Evolutionary conservation across 306 rosid genomes (phyloP).

Genomic region (Vicia villosa): DNA sequence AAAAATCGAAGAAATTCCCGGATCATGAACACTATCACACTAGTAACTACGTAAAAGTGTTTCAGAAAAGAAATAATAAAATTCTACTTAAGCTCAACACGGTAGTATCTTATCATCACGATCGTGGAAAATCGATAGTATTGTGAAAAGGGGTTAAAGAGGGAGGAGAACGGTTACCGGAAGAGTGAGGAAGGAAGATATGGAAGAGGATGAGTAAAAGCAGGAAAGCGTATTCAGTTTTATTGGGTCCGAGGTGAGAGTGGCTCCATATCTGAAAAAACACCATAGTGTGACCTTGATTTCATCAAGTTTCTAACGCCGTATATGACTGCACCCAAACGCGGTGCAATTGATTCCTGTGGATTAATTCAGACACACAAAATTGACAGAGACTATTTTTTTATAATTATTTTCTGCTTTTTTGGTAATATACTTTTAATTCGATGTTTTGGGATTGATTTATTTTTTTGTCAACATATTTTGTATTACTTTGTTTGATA

Average conservation of each 20-base stretch:
- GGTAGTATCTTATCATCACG: not conserved
- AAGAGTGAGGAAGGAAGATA: conserved; percentile 51
- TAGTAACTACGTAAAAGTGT: not conserved
- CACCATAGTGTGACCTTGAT: conserved; percentile 33
- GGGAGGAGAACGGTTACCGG: conserved; percentile 41
- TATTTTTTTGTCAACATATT: not conserved
- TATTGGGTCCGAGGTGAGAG: conserved; percentile 38
- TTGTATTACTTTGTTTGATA: too few relatives aligned
- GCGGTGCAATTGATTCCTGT: conserved; percentile 8
- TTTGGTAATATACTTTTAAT: too few relatives aligned
- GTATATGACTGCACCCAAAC: conserved; percentile 18
- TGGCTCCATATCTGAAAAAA: conserved; percentile 37
- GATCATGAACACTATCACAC: conserved; percentile 32
- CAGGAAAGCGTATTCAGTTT: conserved; percentile 48
- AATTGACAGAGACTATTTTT: too few relatives aligned
- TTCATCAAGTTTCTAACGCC: not conserved
- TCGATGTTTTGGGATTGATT: not conserved
- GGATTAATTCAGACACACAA: not conserved
- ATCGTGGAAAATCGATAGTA: not conserved
- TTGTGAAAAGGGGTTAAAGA: not conserved
- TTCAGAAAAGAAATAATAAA: not conserved
- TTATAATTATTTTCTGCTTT: not conserved
- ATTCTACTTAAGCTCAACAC: not conserved
- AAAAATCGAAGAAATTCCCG: not conserved
- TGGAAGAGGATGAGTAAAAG: conserved; percentile 56